phyloP scores from a whole-genome alignment of 1,139 yeast species.

The Sugiyamaella castrensis region DNA sequence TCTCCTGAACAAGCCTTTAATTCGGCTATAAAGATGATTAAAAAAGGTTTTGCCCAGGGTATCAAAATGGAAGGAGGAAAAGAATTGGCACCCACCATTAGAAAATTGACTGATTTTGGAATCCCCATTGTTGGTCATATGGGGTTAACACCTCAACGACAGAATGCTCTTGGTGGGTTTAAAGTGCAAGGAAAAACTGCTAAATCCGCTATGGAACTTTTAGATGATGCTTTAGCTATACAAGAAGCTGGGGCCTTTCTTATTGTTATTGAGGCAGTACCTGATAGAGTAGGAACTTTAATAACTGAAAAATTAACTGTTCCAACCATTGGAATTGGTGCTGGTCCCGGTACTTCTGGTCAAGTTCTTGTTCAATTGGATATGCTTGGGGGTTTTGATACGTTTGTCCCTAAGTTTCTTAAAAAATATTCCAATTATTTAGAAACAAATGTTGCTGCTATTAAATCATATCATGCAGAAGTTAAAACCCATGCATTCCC shows the following conservation, averaged over 20 bases:
- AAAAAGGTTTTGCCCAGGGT: constrained; percentile 66
- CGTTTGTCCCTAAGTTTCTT: constrained; percentile 68
- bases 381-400: constrained; percentile 63
- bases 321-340: constrained; percentile 96
- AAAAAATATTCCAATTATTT: constrained; percentile 61
- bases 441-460: constrained; percentile 50
- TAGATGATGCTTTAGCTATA: constrained; percentile 64
- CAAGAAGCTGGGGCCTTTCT: constrained; percentile 78
- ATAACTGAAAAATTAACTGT: constrained; percentile 59
- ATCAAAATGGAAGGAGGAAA: constrained; percentile 86
- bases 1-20: constrained; percentile 62
- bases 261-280: constrained; percentile 81
- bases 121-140: constrained; percentile 91
- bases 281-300: constrained; percentile 63
- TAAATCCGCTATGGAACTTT: constrained; percentile 55
- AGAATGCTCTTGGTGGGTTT: constrained; percentile 79
- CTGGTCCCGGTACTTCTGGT: constrained; percentile 80
- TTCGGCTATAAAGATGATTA: constrained; percentile 60
- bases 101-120: constrained; percentile 58
- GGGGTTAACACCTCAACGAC: constrained; percentile 89
- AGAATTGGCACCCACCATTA: constrained; percentile 50
- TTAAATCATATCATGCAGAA: constrained; percentile 55
- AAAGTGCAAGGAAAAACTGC: constrained; percentile 73
- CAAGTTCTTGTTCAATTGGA: constrained; percentile 91
- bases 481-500: constrained; percentile 62